Base-by-base conservation (phyloP, 768 basidiomycete species). In the Mycena amicta region DNA sequence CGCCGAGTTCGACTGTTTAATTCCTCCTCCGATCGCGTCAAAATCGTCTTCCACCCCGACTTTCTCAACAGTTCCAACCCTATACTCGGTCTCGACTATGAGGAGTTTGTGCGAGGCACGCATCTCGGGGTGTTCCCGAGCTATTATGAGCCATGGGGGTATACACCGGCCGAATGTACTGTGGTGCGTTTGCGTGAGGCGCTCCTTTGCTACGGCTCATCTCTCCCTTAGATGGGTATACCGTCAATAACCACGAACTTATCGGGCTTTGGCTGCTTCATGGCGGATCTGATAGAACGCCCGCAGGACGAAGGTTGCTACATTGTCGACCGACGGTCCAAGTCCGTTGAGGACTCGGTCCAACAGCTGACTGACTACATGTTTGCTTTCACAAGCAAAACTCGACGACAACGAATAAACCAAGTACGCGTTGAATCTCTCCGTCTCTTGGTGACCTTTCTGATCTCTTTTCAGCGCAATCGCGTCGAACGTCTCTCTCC, bases 41-140 rank as follows among this genome's bases (percentile, higher is more conserved):
- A 99, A 67, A 83, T 99, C 70, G 82, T 98, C 43, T 98, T 98
- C 83, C 96, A 98, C 74, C 96, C 96, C 1, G 96, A 98, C 72
- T 99, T 99, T 77, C 74, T 99, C 70, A 98, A 96, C 74, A 88
- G 93, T 59, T 98, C 95, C 75, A 98, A 98, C 75, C 97, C 97
- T 0, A 97, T 98, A 53, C 77, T 99, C 20, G 95, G 95, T 2
- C 81, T 99, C 58, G 97, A 99, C 70, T 99, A 99, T 71, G 97
- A 99, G 73, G 97, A 99, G 75, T 99, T 99, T 69, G 97, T 98
- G 33, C 81, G 97, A 62, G 97, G 97, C 1, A 98, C 96, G 70
- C 97, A 99, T 78, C 77, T 99, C 50, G 97, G 97, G 49, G 96
- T 99, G 39, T 99, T 99, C 83, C 96, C 97, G 2, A 93, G 90